These are phyloP conservation scores for Coemansia sp. DNA, from an alignment of 192 early-diverging fungal genomes.

Conservation along the genomic window DNA sequence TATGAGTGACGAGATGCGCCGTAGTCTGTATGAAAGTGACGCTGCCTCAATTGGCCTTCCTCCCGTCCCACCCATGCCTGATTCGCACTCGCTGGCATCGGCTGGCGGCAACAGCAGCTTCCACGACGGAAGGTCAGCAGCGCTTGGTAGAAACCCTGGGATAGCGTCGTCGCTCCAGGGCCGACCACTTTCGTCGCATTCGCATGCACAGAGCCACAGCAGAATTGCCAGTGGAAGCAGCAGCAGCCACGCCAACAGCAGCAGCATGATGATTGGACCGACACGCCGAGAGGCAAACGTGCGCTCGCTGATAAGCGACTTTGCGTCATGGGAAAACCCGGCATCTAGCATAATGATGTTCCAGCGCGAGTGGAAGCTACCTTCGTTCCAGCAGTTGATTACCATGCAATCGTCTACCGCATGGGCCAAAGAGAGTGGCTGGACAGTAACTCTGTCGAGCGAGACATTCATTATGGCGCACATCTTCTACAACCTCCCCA, in stretches of 20 bases:
- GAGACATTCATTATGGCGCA: slow-evolving; percentile 55
- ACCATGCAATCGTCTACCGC: slow-evolving; percentile 39
- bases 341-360: slow-evolving; percentile 56
- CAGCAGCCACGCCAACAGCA: slow-evolving; percentile 12
- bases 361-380: slow-evolving; percentile 58
- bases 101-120: slow-evolving; percentile 9
- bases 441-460: slow-evolving; percentile 52
- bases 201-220: slow-evolving; percentile 26
- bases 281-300: slow-evolving; percentile 41
- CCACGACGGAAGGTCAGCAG: neutral
- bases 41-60: slow-evolving; percentile 17
- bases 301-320: slow-evolving; percentile 48
- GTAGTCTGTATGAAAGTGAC: slow-evolving; percentile 43
- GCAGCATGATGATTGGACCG: slow-evolving; percentile 29
- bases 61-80: slow-evolving; percentile 19
- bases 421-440: slow-evolving; percentile 48
- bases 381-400: slow-evolving; percentile 54
- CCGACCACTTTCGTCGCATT: slow-evolving; percentile 49
- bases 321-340: slow-evolving; percentile 55
- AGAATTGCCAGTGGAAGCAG: slow-evolving; percentile 32
- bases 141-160: slow-evolving; percentile 5
- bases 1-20: slow-evolving; percentile 22
- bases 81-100: slow-evolving; percentile 8
- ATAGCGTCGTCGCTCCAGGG: slow-evolving; percentile 19
- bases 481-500: slow-evolving; percentile 49